Base-by-base conservation (phyloP, 352 stramenopile species). In the Halophytophthora polymorphica region DNA sequence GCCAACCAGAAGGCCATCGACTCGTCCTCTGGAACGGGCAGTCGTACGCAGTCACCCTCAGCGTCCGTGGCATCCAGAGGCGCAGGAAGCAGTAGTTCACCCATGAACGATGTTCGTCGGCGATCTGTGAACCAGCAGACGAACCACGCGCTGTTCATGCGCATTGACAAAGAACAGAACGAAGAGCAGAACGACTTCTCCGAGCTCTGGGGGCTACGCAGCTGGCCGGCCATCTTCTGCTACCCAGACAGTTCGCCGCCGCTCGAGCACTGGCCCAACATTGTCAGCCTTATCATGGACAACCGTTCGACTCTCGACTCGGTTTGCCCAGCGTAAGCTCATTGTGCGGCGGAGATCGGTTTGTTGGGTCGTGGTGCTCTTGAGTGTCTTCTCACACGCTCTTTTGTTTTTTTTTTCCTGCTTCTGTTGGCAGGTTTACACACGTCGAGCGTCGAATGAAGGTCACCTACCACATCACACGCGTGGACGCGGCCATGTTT, bases 241-340 rank as follows among this genome's bases (percentile, higher is more conserved):
- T 95, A 90, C 44, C 84, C 84, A 12, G 73, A 77, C 50, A 53
- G 63, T 15, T 71, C 85, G 11, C 40, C 55, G 2, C 77, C 79
- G 18, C 55, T 86, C 40, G 58, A 83, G 50, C 85, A 95, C 56
- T 95, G 83, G 83, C 85, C 85, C 2, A 95, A 95, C 41, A 73
- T 95, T 14, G 66, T 95, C 44, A 93, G 82, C 55, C 68, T 95
- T 21, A 88, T 95, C 47, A 88, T 90, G 83, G 83, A 95, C 64
- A 90, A 85, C 54, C 73, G 75, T 25, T 55, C 58, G 15, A 66
- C 64, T 40, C 55, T 90, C 47, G 69, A 85, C 44, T 71, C 74
- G 6, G 69, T 73, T 41, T 63, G 51, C 6, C 68, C 72, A 58
- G 69, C 80, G 77, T 88, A 77, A 60, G 73, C 71, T 29, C 25